Evolutionary conservation across 2,329 filamentous ascomycete genomes (phyloP), one percentile per base, ranked within the genome.

Genomic region (Apiospora saccharicola): DNA sequence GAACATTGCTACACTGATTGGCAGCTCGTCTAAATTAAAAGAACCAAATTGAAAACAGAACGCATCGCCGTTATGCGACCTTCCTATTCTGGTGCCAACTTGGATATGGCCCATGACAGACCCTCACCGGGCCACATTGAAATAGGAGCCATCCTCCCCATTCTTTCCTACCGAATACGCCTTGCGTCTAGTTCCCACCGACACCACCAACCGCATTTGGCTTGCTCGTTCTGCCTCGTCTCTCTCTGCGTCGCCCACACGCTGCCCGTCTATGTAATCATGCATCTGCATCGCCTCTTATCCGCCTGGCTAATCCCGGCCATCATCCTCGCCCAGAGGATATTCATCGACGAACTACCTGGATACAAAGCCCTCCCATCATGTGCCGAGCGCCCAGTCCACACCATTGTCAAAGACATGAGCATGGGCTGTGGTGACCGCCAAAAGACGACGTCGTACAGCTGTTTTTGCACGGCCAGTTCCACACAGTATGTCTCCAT

Each of bases 401-500:
- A 47, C 34, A 46, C 46, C 7, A 71, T 71, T 30, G 46, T 71
- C 1, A 61, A 47, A n/a, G 26, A 68, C 34, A 71, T 71, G 70
- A 10, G 1, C 4, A 1, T 3, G 1, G 70, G 70, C 1, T 71
- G 70, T 8, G 70, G 70, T 46, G 70, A 71, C 41, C 6, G 16
- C 24, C 0, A 30, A 7, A 47, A 19, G 34, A 68, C 64, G n/a
- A 71, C 70, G 30, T 71, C 70, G 7, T 71, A 71, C 37, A 30
- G 70, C 46, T 71, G 70, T 22, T 71, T 71, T n/a, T 71, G 70
- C 10, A 57, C 34, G 1, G 61, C 44, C 13, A 71, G 70, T 6
- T 71, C 64, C n/a, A 43, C 46, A 0, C 5, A 68, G 1, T 68
- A 57, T 19, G 41, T 34, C 1, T 43, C 44, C n/a, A 7, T 51